phyloP scores from a whole-genome alignment of 306 rosid genomes.

The Prunus campanulata region DNA sequence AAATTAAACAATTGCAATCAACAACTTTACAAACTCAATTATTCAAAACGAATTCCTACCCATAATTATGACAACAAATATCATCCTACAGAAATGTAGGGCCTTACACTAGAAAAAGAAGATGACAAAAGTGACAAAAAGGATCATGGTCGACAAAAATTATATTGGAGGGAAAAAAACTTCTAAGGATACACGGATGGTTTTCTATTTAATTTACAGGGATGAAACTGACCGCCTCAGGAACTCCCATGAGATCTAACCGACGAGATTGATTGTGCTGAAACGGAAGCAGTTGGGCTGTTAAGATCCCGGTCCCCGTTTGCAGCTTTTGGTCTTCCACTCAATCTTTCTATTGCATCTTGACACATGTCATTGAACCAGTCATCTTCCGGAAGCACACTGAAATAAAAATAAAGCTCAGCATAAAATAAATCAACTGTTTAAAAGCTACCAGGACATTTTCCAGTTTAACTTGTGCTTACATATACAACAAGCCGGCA shows the following conservation, averaged over 20 bases:
- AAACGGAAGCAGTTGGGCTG: slow-evolving; percentile 96
- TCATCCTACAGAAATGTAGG: slow-evolving; percentile 17
- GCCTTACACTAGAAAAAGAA: slow-evolving; percentile 12
- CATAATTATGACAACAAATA: slow-evolving; percentile 20
- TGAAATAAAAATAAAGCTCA: slow-evolving; percentile 30
- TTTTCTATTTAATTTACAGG: slow-evolving; percentile 40
- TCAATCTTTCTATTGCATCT: slow-evolving; percentile 78
- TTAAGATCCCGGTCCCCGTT: slow-evolving; percentile 80
- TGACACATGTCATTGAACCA: slow-evolving; percentile 90
- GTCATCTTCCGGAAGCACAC: slow-evolving; percentile 87
- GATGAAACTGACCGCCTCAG: slow-evolving; percentile 32
- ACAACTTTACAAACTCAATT: slow-evolving; percentile 47
- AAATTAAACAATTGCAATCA: slow-evolving; percentile 37
- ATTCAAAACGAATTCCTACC: slow-evolving; percentile 22
- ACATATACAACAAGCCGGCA: no score
- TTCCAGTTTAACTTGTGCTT: no score
- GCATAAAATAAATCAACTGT: background rate
- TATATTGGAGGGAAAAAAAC: background rate
- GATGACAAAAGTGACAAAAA: background rate
- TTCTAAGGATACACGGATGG: slow-evolving; percentile 24
- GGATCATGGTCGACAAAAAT: slow-evolving; percentile 20
- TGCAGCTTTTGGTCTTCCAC: slow-evolving; percentile 80
- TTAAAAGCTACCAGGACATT: no score
- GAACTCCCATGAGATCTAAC: slow-evolving; percentile 91
- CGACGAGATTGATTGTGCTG: slow-evolving; percentile 95